Evolutionary conservation across 2,329 filamentous ascomycete genomes (phyloP), one percentile per base, ranked within the genome.

Genomic region (Colletotrichum chrysophilum): DNA sequence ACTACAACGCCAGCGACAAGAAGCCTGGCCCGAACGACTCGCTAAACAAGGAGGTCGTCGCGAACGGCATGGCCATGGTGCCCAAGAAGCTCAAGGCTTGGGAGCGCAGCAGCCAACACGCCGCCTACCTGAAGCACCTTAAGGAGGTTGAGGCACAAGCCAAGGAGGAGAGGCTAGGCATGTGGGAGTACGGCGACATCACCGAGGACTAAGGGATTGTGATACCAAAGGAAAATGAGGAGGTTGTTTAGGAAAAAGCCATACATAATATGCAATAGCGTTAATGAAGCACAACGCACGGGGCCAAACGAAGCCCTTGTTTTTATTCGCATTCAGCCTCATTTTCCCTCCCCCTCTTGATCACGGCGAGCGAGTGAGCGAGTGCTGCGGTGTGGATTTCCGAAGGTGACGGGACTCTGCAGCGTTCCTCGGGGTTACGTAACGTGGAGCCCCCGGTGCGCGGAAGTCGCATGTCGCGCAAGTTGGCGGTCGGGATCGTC

Each of bases 151-250:
- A 98, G 88, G 89, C 90, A 43, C 89, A 93, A 84, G 96, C 96
- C 6, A 98, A 97, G 91, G 88, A 91, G 71, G 92, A 93, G 73
- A 92, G 96, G 77, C 89, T 92, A 79, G 97, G 97, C 58, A 97
- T 98, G 91, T 99, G 96, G 96, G 97, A 99, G 90, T 99, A 98
- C 85, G 97, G 97, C 79, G 97, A 98, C 84, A 90, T 98, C 82
- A 98, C 95, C 16, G 96, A 98, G 87, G 95, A 98, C 82, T 96
- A 92, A 84, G 43, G 28, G 30, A 48, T 30, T 43, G 30, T 36
- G 62, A 56, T 64, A 60, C 32, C 32, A 62, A n/a, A 21, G 55
- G 18, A 52, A 64, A 48, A 68, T 34, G 58, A 18, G 30, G 28
- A 28, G 43, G 70, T 10, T 34, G 43, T 62, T 52, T 43, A n/a